These are phyloP conservation scores for Fusarium papillatum DNA, from an alignment of 2,329 filamentous ascomycete genomes.

Conservation along the genomic window DNA sequence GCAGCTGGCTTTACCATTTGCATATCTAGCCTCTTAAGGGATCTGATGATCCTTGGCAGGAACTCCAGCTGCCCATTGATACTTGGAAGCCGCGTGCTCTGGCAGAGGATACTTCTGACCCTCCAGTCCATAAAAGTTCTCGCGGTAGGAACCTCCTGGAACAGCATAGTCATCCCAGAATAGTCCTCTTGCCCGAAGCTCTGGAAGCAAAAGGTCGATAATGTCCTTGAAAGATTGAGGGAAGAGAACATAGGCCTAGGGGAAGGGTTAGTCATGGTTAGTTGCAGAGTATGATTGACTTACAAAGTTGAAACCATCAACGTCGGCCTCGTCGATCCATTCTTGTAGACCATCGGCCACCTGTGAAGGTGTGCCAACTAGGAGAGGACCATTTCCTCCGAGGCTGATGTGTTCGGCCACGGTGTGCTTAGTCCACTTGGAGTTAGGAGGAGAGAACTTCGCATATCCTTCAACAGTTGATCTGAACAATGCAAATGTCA, in stretches of 20 bases:
- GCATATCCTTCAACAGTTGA: constrained; percentile 69
- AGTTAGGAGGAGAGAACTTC: constrained; percentile 68
- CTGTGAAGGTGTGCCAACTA: constrained; percentile 74
- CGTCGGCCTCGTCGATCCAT: constrained; percentile 77
- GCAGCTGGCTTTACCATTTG: no score
- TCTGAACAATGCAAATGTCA: constrained; percentile 18
- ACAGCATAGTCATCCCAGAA: constrained; percentile 69
- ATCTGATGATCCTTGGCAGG: constrained; percentile 38
- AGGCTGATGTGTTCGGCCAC: constrained; percentile 77
- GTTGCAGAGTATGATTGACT: constrained; percentile 40
- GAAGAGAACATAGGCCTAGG: constrained; percentile 73
- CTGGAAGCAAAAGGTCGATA: constrained; percentile 74
- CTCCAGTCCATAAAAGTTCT: constrained; percentile 68
- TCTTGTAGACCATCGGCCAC: constrained; percentile 77
- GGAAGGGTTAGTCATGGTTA: neutral
- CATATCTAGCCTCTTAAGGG: constrained; percentile 10
- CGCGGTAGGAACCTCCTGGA: constrained; percentile 70
- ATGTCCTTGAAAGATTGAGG: constrained; percentile 78
- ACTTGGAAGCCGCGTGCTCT: constrained; percentile 66
- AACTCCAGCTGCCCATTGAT: constrained; percentile 53
- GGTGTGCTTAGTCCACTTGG: constrained; percentile 80
- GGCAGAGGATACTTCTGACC: constrained; percentile 64
- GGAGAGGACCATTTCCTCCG: constrained; percentile 74
- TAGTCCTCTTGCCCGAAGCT: constrained; percentile 69
- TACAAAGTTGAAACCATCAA: constrained; percentile 83